Evolutionary conservation across 2,329 filamentous ascomycete species (phyloP), one percentile per base, ranked within the genome.

Genomic region (Phoma sp.): DNA sequence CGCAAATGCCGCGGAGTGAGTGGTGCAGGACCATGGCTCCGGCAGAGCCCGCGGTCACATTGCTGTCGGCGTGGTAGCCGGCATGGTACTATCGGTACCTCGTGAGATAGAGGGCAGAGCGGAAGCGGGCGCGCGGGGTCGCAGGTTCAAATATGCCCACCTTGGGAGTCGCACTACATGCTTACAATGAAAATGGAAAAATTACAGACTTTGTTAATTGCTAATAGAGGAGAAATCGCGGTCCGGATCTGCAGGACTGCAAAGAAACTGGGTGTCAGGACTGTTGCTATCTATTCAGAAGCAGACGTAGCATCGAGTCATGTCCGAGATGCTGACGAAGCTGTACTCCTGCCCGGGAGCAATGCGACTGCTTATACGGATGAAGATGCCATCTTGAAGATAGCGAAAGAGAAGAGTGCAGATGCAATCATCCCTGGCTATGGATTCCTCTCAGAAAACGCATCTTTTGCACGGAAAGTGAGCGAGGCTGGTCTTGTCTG

Each of bases 391-490:
- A 81, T 84, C 33, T 71, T 87, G 14, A 65, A 75, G 4, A 77
- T 86, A n/a, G 83, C 84, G 8, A 78, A 77, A 37, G 67, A 75
- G 3, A 73, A 78, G 11, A 65, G 73, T 2, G 82, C 73, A 2
- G 79, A 88, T 56, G 85, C 84, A 3, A 79, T 89, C 13, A 85
- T 87, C 44, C 86, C 86, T 0, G 86, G 87, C 2, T 89, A 89
- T 72, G 87, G 87, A 0, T 89, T 88, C 55, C 71, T 89, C 1
- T 83, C 82, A 0, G 86, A 89, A 54, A 86, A 88, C 64, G 79
- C 83, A 4, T 78, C 82, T 4, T 89, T 89, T 65, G 86, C 86
- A 0, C 68, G 76, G 22, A 72, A 76, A 0, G 81, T 86, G 0
- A 68, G 76, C 22, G 73, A 79, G 7, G 81, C 80, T 1, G 86